Evolutionary conservation across 2,329 filamentous ascomycete species (phyloP), one percentile per base, ranked within the genome.

Genomic region (Coniochaeta sp.): DNA sequence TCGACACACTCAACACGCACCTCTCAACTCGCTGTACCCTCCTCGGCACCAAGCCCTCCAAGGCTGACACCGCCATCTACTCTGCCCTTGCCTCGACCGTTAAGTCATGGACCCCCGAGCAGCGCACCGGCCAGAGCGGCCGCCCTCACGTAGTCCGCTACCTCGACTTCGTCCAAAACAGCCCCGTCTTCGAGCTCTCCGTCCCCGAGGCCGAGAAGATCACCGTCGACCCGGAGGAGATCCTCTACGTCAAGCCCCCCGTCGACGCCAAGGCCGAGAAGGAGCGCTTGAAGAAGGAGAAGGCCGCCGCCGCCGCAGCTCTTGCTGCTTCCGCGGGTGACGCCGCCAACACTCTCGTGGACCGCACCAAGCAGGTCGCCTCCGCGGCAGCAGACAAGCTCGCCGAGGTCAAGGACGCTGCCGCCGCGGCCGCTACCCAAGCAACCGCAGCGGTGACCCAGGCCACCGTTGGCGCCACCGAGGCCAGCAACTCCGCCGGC

Each of bases 261-360:
- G 86, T 93, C 63, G 92, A 96, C 67, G 86, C 89, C 68, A 96
- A 96, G 82, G 92, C 92, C 60, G 93, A 97, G 82, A 97, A 97
- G 81, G 93, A 97, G 82, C 87, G 89, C 56, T 85, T 93, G 76
- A 97, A 96, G 88, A 96, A 96, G 81, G 92, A 96, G 78, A 96
- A 96, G 82, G 90, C 89, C 33, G 86, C 85, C 16, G 81, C 81
- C 6, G 80, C 76, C 9, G 81, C 77, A 59, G 73, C 73, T 6
- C 73, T 70, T 11, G 76, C 14, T 17, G 76, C 14, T 17, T 76
- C 74, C 19, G 77, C 76, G 28, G 78, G 76, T 50, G 76, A 72
- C 44, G 77, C 77, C 59, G 73, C 78, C 60, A 77, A 79, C 60
- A 76, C 77, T 1, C 72, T 88, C 34, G 80, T 79, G 44, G 84